Base-by-base conservation (phyloP, 2,329 filamentous ascomycete genomes). In the Penicillium oxalicum region DNA sequence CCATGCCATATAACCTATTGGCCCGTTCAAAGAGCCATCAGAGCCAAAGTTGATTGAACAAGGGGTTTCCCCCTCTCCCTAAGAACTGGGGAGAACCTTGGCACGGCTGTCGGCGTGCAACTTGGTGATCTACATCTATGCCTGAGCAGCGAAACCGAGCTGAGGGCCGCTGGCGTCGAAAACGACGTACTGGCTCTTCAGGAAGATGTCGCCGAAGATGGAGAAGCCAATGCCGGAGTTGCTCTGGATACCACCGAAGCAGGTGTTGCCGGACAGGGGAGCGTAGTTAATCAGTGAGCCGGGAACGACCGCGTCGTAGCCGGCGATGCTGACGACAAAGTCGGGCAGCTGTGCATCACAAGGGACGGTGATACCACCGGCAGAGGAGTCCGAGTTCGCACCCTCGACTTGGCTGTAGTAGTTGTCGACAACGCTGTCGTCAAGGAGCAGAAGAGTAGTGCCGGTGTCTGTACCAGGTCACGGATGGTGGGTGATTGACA, bases 181-280 rank as follows among this genome's bases (percentile, higher is more conserved):
- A 41, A 88, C 81, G 28, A 85, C 82, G 63, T 86, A 90, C 54
- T 87, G 75, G 47, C 80, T 80, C 79, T 93, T 93, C 57, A 93
- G 77, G 72, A 90, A 88, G 48, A 87, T 76, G 52, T 91, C 87
- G 8, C 88, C 88, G 48, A 91, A 79, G 61, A 94, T 88, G 48
- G 77, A 81, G 54, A 84, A 76, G 5, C 75, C 76, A 40, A 84
- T 68, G n/a, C 76, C 78, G 1, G 67, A 61, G 58, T 78, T 74
- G 54, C 70, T 75, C 74, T 93, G 88, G 54, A 94, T 78, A 42
- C 87, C 88, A 47, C 88, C 88, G 66, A 81, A 91, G 75, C 88
- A 93, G 48, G 60, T 61, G 32, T 63, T 63, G n/a, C 67, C 68
- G 7, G 61, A 51, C 8, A 72, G 52, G 5, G 75, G 70, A 0